Evolutionary conservation across 805 yeast species (phyloP).

Genomic region (Priceomyces carsonii): DNA sequence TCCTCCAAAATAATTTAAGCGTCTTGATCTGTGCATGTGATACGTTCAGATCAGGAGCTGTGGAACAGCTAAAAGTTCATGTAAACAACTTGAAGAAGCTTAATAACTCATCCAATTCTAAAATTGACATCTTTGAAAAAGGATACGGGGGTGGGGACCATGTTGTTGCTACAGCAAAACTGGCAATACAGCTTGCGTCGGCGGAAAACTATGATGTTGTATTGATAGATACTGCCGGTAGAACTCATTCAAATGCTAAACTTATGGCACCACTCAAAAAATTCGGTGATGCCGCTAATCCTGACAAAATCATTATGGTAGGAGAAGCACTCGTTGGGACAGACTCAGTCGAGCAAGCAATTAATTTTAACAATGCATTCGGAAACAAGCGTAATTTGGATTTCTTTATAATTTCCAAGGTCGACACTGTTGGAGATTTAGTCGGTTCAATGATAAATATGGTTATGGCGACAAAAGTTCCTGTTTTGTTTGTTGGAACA

Average conservation of each 20-base stretch:
- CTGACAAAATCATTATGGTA: conserved; percentile 96
- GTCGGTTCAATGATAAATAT: conserved; percentile 96
- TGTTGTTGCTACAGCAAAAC: conserved; percentile 89
- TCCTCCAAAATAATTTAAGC: conserved; percentile 81
- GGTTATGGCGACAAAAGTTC: conserved; percentile 95
- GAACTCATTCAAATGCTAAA: conserved; percentile 93
- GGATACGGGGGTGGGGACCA: conserved; percentile 97
- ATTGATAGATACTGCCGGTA: conserved; percentile 94
- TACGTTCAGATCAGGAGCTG: conserved; percentile 97
- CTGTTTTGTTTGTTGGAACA: conserved; percentile 91
- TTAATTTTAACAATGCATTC: conserved; percentile 89
- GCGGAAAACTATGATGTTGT: conserved; percentile 78
- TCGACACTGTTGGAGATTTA: conserved; percentile 96
- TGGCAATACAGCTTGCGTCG: conserved; percentile 80
- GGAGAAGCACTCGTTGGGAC: conserved; percentile 98
- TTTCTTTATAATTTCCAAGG: conserved; percentile 89
- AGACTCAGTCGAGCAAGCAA: conserved; percentile 94
- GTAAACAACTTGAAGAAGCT: conserved; percentile 78
- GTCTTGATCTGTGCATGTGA: conserved; percentile 96
- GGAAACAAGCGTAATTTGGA: conserved; percentile 81
- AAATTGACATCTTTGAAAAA: conserved; percentile 83
- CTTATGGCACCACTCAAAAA: conserved; percentile 94
- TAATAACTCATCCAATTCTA: conserved; percentile 46
- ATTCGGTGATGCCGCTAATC: conserved; percentile 93
- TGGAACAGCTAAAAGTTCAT: conserved; percentile 94